These are phyloP conservation scores for Podospora pseudopauciseta DNA, from an alignment of 495 filamentous ascomycete genomes.

Conservation along the genomic window DNA sequence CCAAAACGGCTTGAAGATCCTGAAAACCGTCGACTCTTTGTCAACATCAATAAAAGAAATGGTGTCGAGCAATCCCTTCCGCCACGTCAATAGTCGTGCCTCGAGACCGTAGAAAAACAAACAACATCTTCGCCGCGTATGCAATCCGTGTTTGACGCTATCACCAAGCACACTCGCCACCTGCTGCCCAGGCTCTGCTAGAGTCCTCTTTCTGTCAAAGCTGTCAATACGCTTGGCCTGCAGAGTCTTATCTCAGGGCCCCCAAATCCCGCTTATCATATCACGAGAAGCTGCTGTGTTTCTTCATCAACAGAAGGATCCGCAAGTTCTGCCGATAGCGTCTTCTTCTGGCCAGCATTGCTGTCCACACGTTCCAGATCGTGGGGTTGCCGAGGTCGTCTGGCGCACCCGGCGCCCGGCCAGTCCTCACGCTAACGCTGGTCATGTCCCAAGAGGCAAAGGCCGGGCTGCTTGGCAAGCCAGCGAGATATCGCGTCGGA, in stretches of 20 bases:
- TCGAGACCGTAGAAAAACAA: not conserved
- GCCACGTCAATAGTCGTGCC: not conserved
- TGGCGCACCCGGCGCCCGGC: not conserved
- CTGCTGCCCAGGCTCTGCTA: not conserved
- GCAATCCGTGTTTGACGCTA: not conserved
- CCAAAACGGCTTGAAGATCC: not conserved
- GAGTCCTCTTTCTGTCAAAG: not conserved
- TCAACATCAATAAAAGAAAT: slow-evolving; percentile 1
- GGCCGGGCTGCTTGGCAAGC: not conserved
- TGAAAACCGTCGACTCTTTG: not conserved
- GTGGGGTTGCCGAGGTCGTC: slow-evolving; percentile 4
- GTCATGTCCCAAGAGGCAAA: not conserved
- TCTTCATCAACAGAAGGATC: not conserved
- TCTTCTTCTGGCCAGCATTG: not conserved
- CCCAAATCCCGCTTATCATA: not conserved
- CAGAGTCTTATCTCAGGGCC: not conserved
- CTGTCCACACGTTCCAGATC: slow-evolving; percentile 1
- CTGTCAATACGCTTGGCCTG: slow-evolving; percentile 4
- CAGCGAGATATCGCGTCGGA: slow-evolving; percentile 2
- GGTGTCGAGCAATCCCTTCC: not conserved
- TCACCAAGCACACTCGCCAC: not conserved
- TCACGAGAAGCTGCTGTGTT: not conserved
- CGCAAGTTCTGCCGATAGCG: not conserved
- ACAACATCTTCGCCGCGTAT: not conserved
- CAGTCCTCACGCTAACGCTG: not conserved